Conservation (phyloP, 83 land plant species). For the Diphasiastrum complanatum region DNA sequence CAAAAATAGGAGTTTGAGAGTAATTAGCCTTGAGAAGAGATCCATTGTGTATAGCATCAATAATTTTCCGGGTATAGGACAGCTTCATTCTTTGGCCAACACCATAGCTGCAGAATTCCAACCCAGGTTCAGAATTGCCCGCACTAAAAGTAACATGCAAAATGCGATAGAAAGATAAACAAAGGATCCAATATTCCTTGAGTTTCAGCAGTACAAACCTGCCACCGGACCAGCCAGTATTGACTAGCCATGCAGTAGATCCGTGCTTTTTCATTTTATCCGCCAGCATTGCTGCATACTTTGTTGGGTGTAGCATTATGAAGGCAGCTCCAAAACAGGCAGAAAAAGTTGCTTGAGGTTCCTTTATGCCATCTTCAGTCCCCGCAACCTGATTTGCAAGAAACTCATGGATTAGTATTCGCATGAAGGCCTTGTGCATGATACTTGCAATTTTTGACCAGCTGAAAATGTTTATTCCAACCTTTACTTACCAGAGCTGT, state of each 20-base stretch:
- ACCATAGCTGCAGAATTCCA: constrained; percentile 22
- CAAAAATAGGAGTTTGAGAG: constrained; percentile 20
- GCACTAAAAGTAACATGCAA: no score
- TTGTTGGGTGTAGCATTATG: constrained; percentile 32
- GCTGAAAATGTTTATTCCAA: no score
- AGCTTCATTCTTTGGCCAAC: constrained; percentile 30
- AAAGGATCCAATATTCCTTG: no score
- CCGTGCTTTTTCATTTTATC: constrained; percentile 32
- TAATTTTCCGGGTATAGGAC: constrained; percentile 24
- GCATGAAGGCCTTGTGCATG: no score
- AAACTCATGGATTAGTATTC: background rate
- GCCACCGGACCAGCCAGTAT: constrained; percentile 31
- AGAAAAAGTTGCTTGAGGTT: constrained; percentile 25
- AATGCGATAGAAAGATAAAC: no score
- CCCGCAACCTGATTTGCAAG: constrained; percentile 18
- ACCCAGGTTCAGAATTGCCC: background rate
- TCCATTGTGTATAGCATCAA: constrained; percentile 30
- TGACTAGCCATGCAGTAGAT: constrained; percentile 27
- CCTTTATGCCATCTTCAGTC: constrained; percentile 26
- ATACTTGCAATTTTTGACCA: no score
- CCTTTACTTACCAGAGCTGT: constrained; percentile 24
- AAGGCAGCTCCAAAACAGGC: constrained; percentile 33
- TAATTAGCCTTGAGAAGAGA: constrained; percentile 20
- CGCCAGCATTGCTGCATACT: constrained; percentile 31
- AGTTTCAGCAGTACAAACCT: no score